Base-by-base conservation (phyloP, 345 rosid genomes). In the Citrus cavaleriei region DNA sequence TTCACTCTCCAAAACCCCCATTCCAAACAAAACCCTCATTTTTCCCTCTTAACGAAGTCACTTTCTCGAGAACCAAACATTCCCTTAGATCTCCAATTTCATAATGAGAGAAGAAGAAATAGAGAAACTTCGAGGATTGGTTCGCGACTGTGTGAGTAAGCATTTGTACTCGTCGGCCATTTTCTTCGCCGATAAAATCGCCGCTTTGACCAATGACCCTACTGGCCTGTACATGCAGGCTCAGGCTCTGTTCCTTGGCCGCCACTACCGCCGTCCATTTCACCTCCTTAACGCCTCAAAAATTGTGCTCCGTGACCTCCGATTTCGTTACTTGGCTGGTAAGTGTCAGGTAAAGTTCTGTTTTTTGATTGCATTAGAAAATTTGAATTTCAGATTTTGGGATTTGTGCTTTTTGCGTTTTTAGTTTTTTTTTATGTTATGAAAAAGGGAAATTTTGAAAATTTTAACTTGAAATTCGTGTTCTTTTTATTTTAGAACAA, bases 131-230 rank as follows among this genome's bases (percentile, higher is more conserved):
- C 89, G 99, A 1, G 94, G 98, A 22, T 93, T 96, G 51, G 98
- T 94, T 75, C 84, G 98, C 46, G 98, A 93, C 84, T 95, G 99
- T 77, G 95, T 93, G n/a, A 93, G 92, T 89, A 95, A 95, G 88
- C 99, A 96, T 72, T 80, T 96, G 13, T 94, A 94, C 88, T 96
- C 98, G 6, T 96, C 98, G 7, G 99, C 98, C 68, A 96, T 96
- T 64, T 94, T 96, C 90, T 94, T 94, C 87, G 97, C 98, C 57
- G 93, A 96, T 70, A 92, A 96, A 78, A 93, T 93, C 21, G 95
- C 98, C 9, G 93, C 93, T 38, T 82, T 96, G 76, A 90, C 98
- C 72, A 86, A 80, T 37, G 97, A 93, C 68, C 98, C 99, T 9
- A 88, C 98, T 46, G 98, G 92, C 77, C 84, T 96, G 67, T 96